Evolutionary conservation across 345 rosid genomes (phyloP).

Genomic region (Alliaria petiolata): DNA sequence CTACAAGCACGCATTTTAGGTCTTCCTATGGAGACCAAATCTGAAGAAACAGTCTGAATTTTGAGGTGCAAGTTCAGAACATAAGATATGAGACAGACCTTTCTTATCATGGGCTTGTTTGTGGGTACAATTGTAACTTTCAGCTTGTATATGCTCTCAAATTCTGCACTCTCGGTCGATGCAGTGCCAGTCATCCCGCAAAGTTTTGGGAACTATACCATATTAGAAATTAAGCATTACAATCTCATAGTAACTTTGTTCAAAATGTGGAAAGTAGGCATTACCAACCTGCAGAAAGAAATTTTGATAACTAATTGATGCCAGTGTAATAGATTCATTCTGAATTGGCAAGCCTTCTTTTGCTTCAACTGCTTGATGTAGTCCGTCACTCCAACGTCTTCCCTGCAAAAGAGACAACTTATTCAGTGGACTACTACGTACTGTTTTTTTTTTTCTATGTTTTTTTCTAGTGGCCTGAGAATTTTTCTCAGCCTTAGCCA

Average conservation of each 20-base stretch:
- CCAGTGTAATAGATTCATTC: conserved; percentile 92
- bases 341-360: conserved; percentile 96
- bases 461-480: neutral
- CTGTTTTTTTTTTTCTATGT: neutral
- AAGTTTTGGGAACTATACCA: conserved; percentile 83
- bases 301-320: conserved; percentile 96
- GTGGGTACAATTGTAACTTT: conserved; percentile 96
- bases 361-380: conserved; percentile 99
- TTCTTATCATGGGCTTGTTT: conserved; percentile 94
- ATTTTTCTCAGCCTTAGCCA: neutral
- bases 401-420: conserved; percentile 48
- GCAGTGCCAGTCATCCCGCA: conserved; percentile 99
- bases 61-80: conserved; percentile 6
- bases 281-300: conserved; percentile 91
- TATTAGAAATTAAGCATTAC: conserved; percentile 3
- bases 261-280: conserved; percentile 14
- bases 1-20: neutral
- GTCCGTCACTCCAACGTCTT: conserved; percentile 99
- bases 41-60: neutral
- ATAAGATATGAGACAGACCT: conserved; percentile 47
- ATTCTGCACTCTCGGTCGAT: conserved; percentile 92
- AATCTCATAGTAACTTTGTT: conserved; percentile 2
- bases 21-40: neutral
- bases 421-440: conserved; percentile 2
- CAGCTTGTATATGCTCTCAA: conserved; percentile 97